Conservation (phyloP, 2,329 filamentous ascomycete species). For the Emmonsiellopsis sp. region DNA sequence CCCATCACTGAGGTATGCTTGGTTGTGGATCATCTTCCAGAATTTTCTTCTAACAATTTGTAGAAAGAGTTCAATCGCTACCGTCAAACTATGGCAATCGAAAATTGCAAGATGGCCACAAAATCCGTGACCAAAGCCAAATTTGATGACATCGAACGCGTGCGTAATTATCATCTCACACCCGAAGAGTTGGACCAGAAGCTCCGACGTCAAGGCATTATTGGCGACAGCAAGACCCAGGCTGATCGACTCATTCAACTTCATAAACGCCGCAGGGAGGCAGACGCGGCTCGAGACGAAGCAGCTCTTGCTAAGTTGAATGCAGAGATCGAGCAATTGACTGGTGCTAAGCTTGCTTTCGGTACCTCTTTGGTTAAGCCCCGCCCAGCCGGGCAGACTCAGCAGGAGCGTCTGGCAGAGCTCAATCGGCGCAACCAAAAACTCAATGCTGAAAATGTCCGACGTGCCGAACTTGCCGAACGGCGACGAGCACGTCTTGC, state of each 20-base stretch:
- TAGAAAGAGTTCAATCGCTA: slow-evolving; percentile 73
- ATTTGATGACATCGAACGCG: slow-evolving; percentile 67
- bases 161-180: slow-evolving; percentile 74
- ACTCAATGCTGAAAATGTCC: slow-evolving; percentile 80
- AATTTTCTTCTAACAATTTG: slow-evolving; percentile 14
- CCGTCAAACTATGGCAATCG: slow-evolving; percentile 62
- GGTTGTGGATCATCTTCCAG: neutral
- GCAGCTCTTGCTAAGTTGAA: slow-evolving; percentile 43
- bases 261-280: slow-evolving; percentile 56
- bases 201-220: slow-evolving; percentile 59
- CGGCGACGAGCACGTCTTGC: slow-evolving; percentile 53
- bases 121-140: slow-evolving; percentile 60
- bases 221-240: slow-evolving; percentile 55
- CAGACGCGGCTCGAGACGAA: slow-evolving; percentile 55
- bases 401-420: slow-evolving; percentile 74
- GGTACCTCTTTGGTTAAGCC: slow-evolving; percentile 56
- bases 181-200: slow-evolving; percentile 74
- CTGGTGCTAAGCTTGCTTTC: slow-evolving; percentile 60
- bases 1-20: slow-evolving; percentile 66
- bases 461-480: slow-evolving; percentile 80
- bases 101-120: slow-evolving; percentile 66
- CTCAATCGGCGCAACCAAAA: slow-evolving; percentile 79
- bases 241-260: slow-evolving; percentile 61
- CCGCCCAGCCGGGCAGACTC: slow-evolving; percentile 45
- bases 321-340: slow-evolving; percentile 38